These are phyloP conservation scores for Diaporthe eres DNA, from an alignment of 2,329 filamentous ascomycete species.

Conservation along the genomic window DNA sequence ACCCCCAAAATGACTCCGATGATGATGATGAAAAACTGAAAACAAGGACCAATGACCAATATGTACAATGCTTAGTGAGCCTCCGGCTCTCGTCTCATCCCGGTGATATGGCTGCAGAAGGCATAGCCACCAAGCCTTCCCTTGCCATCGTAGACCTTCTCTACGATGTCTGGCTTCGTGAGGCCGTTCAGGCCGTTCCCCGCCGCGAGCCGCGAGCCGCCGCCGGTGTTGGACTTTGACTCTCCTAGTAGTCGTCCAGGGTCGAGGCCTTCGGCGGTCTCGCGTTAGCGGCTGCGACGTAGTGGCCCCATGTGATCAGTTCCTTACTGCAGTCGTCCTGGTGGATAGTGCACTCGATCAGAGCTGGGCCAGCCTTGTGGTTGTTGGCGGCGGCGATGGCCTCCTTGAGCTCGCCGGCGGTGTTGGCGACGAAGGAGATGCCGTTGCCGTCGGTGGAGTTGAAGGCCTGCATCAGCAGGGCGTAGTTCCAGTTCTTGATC, in stretches of 20 bases:
- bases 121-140: slow-evolving; percentile 38
- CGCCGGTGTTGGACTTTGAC: slow-evolving; percentile 26
- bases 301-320: slow-evolving; percentile 49
- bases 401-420: slow-evolving; percentile 45
- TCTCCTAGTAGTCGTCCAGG: slow-evolving; percentile 38
- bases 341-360: slow-evolving; percentile 48
- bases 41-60: slow-evolving; percentile 3
- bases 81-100: slow-evolving; percentile 29
- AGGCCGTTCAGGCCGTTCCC: background rate
- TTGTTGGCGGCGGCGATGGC: slow-evolving; percentile 43
- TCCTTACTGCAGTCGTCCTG: slow-evolving; percentile 49
- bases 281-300: slow-evolving; percentile 48
- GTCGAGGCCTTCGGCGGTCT: slow-evolving; percentile 44
- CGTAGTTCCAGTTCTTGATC: slow-evolving; percentile 52
- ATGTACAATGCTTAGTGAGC: slow-evolving; percentile 29
- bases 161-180: slow-evolving; percentile 25
- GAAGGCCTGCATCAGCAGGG: slow-evolving; percentile 46
- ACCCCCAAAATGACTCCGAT: slow-evolving; percentile 34
- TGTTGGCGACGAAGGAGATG: slow-evolving; percentile 44
- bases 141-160: slow-evolving; percentile 41
- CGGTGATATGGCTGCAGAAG: slow-evolving; percentile 38
- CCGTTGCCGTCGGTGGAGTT: slow-evolving; percentile 46
- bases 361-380: slow-evolving; percentile 45
- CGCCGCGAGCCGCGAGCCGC: slow-evolving; percentile 17
- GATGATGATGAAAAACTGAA: slow-evolving; percentile 1